Conservation (phyloP, 2,329 filamentous ascomycete species). For the Fusarium anguioides region DNA sequence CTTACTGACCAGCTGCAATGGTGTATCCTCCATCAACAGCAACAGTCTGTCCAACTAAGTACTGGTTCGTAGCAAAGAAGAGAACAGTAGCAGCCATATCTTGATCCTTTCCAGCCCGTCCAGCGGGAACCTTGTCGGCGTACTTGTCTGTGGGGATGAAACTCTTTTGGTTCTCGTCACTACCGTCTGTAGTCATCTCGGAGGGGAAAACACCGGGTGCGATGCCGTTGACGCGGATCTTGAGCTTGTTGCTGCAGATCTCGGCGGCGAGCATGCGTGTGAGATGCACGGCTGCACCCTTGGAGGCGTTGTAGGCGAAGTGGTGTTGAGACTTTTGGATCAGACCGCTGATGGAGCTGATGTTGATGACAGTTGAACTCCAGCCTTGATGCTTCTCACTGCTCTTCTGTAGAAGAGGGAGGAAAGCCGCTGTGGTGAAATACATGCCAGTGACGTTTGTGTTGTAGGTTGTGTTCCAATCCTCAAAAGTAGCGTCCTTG, state of each 20-base stretch:
- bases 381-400: conserved; percentile 57
- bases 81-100: conserved; percentile 77
- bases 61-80: conserved; percentile 60
- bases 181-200: conserved; percentile 73
- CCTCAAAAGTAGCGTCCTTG: conserved; percentile 66
- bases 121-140: conserved; percentile 70
- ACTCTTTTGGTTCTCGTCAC: conserved; percentile 66
- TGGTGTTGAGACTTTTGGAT: conserved; percentile 73
- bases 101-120: conserved; percentile 74
- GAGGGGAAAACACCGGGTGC: conserved; percentile 78
- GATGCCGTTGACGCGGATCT: conserved; percentile 76
- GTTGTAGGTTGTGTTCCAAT: conserved; percentile 78
- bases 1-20: conserved; percentile 48
- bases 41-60: conserved; percentile 57
- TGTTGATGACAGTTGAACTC: conserved; percentile 73
- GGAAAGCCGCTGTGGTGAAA: conserved; percentile 71
- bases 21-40: conserved; percentile 60
- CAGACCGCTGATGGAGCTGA: conserved; percentile 74
- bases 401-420: conserved; percentile 68
- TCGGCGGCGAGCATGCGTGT: conserved; percentile 73
- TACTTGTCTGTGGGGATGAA: conserved; percentile 68
- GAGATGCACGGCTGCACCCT: conserved; percentile 73
- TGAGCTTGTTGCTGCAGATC: conserved; percentile 67
- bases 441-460: conserved; percentile 80
- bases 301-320: conserved; percentile 72